Evolutionary conservation across 305 asterid genomes (phyloP).

Genomic region (Solanum hybrid): DNA sequence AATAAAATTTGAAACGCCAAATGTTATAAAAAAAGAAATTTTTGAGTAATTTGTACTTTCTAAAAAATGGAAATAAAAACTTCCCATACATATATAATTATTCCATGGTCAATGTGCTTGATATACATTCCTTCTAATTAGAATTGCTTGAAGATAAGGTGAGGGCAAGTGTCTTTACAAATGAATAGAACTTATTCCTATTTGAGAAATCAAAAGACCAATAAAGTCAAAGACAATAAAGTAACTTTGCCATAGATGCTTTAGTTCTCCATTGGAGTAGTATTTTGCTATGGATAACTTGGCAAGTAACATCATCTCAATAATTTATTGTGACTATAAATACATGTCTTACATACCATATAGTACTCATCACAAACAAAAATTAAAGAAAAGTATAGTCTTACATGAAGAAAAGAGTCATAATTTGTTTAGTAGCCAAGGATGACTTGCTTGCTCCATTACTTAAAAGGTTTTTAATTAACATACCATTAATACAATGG

Average conservation of each 20-base stretch:
- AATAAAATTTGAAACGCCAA: not conserved
- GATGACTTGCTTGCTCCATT: not conserved
- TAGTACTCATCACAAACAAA: not conserved
- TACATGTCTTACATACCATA: not conserved
- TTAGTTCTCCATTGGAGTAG: not conserved
- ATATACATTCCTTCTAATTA: not conserved
- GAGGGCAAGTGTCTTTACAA: not conserved
- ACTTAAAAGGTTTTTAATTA: not conserved
- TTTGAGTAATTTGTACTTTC: not conserved
- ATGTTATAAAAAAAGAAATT: not conserved
- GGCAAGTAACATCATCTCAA: not conserved
- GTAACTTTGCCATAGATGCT: not conserved
- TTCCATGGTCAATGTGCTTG: not conserved
- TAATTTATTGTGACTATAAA: not conserved
- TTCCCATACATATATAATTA: not conserved
- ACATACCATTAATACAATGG: no score
- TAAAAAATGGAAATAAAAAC: not conserved
- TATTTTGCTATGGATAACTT: not conserved
- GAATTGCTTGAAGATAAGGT: not conserved
- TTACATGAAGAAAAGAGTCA: not conserved
- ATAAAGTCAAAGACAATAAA: not conserved
- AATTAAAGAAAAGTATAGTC: not conserved
- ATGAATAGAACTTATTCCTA: slow-evolving; percentile 19
- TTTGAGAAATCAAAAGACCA: slow-evolving; percentile 15
- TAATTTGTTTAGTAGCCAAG: not conserved